A percentile compares a stretch with the other conserved stretches of the same genome.
Conservation (phyloP, 2,329 filamentous ascomycete species). For the Endocalyx cinctus region DNA sequence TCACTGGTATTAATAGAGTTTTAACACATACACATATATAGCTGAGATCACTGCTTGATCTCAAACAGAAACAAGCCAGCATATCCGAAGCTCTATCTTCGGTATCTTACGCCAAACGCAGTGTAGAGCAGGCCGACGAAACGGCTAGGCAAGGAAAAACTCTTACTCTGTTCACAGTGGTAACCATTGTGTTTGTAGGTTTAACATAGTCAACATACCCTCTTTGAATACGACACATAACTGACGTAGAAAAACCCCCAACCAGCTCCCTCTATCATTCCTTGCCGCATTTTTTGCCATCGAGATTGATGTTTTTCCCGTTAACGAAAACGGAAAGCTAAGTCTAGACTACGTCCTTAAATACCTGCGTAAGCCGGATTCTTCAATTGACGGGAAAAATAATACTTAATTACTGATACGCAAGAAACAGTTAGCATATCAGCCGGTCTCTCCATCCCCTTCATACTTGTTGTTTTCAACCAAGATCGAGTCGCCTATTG, state of each 20-base stretch:
- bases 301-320: slow-evolving; percentile 4
- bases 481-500: slow-evolving; percentile 1
- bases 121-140: slow-evolving; percentile 1
- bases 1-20: background rate
- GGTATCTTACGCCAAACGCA: background rate
- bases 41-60: slow-evolving; percentile 3
- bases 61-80: slow-evolving; percentile 5
- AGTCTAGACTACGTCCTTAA: slow-evolving; percentile 1
- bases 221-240: too few relatives aligned
- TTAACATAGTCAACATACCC: too few relatives aligned
- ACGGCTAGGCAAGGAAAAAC: slow-evolving; percentile 3
- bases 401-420: background rate
- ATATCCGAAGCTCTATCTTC: slow-evolving; percentile 2
- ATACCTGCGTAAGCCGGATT: slow-evolving; percentile 2
- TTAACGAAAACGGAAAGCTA: slow-evolving; percentile 4
- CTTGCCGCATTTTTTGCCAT: slow-evolving; percentile 6
- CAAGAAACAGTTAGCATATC: slow-evolving; percentile 4
- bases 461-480: slow-evolving; percentile 5
- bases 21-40: background rate
- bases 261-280: slow-evolving; percentile 5
- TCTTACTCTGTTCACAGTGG: slow-evolving; percentile 3
- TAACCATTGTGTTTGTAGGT: slow-evolving; percentile 5
- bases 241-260: slow-evolving; percentile 1
- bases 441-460: slow-evolving; percentile 2
- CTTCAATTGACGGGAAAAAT: background rate